A percentile compares a stretch with the other conserved stretches of the same genome.
Evolutionary conservation across 441 rosid genomes (phyloP).

Genomic region (Bocquillonia castaneifolia): DNA sequence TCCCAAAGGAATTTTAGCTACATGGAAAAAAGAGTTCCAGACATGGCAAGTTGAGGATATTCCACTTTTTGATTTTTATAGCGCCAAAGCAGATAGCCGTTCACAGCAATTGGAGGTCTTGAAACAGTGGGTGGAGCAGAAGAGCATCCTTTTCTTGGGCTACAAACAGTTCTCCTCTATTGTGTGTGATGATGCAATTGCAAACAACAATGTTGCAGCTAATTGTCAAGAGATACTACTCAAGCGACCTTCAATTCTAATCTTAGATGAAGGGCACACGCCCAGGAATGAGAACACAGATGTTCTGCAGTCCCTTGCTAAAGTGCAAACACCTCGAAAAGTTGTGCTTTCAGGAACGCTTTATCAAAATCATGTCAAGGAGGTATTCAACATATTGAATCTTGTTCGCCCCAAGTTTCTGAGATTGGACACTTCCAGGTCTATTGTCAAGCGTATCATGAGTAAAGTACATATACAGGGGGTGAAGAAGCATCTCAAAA

Average conservation of each 20-base stretch:
- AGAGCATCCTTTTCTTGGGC: slow-evolving; percentile 73
- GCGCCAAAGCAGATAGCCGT: slow-evolving; percentile 60
- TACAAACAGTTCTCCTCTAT: slow-evolving; percentile 75
- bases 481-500: slow-evolving; percentile 39
- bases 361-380: slow-evolving; percentile 80
- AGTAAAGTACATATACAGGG: slow-evolving; percentile 50
- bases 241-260: slow-evolving; percentile 63
- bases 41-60: slow-evolving; percentile 71
- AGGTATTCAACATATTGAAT: slow-evolving; percentile 76
- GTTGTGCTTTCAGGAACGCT: slow-evolving; percentile 88
- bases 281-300: slow-evolving; percentile 77
- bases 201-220: slow-evolving; percentile 22
- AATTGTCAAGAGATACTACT: slow-evolving; percentile 61
- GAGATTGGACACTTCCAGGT: slow-evolving; percentile 35
- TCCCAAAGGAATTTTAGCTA: slow-evolving; percentile 73
- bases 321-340: slow-evolving; percentile 68
- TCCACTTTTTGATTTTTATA: slow-evolving; percentile 65
- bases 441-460: slow-evolving; percentile 50
- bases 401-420: slow-evolving; percentile 83
- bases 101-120: slow-evolving; percentile 57
- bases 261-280: slow-evolving; percentile 86
- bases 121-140: slow-evolving; percentile 59
- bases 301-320: slow-evolving; percentile 61
- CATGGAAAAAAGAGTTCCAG: slow-evolving; percentile 81
- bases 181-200: slow-evolving; percentile 46